phyloP scores from a whole-genome alignment of 352 stramenopile species.

The Thalassiosira exigua region DNA sequence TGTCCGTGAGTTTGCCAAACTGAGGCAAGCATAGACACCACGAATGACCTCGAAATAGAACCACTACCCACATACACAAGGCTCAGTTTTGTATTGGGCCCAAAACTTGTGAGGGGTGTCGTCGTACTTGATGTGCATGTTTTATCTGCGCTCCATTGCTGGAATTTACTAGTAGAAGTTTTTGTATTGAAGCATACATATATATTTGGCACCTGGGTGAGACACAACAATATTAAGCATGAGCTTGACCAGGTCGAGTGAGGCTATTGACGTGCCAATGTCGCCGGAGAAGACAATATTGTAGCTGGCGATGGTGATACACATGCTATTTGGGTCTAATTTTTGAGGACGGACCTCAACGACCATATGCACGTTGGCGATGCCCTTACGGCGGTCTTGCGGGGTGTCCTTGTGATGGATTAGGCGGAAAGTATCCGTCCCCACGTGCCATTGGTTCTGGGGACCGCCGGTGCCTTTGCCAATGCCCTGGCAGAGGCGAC shows the following conservation, averaged over 20 bases:
- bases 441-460: too few relatives aligned
- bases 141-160: constrained; percentile 26
- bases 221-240: constrained; percentile 15
- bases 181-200: too few relatives aligned
- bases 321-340: constrained; percentile 24
- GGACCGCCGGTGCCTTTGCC: too few relatives aligned
- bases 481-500: constrained; percentile 32
- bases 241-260: background rate
- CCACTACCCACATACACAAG: constrained; percentile 9
- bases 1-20: too few relatives aligned
- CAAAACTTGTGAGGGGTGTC: constrained; percentile 13
- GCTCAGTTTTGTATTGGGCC: constrained; percentile 15
- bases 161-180: constrained; percentile 45
- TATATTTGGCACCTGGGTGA: constrained; percentile 3
- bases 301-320: constrained; percentile 15
- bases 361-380: constrained; percentile 38
- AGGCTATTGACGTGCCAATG: too few relatives aligned
- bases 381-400: too few relatives aligned
- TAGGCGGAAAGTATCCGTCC: too few relatives aligned
- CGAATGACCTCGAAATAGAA: constrained; percentile 39
- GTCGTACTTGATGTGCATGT: constrained; percentile 28
- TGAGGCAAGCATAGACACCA: constrained; percentile 33
- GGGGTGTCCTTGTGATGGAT: too few relatives aligned
- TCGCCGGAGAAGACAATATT: too few relatives aligned
- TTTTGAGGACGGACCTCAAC: constrained; percentile 32